Conservation (phyloP, 2,329 filamentous ascomycete genomes). For the Chaetoscypha palmicola region DNA sequence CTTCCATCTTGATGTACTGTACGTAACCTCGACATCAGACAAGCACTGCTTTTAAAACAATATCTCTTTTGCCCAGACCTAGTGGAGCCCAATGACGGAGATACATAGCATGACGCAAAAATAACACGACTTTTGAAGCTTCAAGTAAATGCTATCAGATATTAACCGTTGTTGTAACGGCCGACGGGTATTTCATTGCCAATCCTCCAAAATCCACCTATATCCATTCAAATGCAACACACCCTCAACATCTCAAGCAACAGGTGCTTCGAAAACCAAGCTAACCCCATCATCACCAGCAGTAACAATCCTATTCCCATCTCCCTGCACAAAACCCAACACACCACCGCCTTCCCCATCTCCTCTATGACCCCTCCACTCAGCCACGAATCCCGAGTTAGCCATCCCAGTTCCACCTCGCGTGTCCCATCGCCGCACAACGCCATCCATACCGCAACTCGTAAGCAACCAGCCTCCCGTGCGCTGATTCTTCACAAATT, state of each 20-base stretch:
- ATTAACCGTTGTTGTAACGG: no score
- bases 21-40: no score
- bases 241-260: constrained; percentile 9
- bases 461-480: constrained; percentile 65
- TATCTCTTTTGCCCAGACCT: no score
- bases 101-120: no score
- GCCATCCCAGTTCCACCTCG: constrained; percentile 60
- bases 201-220: neutral
- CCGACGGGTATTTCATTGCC: no score
- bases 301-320: constrained; percentile 72
- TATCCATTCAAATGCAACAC: neutral
- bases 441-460: constrained; percentile 85
- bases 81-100: no score
- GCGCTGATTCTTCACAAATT: constrained; percentile 60
- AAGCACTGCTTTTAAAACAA: no score
- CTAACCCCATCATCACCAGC: constrained; percentile 79
- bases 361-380: constrained; percentile 86
- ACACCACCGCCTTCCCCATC: constrained; percentile 83
- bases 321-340: constrained; percentile 80
- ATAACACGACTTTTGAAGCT: no score
- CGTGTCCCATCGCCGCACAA: constrained; percentile 81
- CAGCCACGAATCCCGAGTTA: constrained; percentile 65
- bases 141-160: no score
- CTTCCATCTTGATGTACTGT: no score
- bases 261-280: constrained; percentile 54